phyloP scores from a whole-genome alignment of 2,329 filamentous ascomycete species.

The Corinectria fuckeliana region DNA sequence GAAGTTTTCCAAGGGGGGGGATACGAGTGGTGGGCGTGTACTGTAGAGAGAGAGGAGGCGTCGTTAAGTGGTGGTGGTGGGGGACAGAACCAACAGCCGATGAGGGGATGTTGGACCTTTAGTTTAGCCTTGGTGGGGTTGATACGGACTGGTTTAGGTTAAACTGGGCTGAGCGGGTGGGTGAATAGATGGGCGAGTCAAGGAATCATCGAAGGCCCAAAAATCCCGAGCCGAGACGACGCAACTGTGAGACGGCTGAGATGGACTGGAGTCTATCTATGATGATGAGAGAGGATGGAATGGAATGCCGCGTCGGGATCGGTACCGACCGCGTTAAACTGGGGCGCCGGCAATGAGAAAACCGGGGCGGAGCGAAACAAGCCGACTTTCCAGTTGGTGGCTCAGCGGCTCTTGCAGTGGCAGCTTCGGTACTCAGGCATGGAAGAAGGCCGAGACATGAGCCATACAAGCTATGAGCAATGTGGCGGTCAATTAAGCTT shows the following conservation, averaged over 20 bases:
- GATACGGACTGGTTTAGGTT: not conserved
- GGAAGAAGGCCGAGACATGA: not conserved
- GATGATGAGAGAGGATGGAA: slow-evolving; percentile 8
- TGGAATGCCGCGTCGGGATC: slow-evolving; percentile 3
- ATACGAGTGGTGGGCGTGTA: no score
- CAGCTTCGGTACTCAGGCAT: not conserved
- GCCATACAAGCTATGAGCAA: not conserved
- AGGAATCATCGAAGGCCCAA: not conserved
- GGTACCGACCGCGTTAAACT: slow-evolving; percentile 5
- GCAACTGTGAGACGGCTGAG: not conserved
- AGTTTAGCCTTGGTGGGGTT: not conserved
- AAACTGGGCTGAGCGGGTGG: not conserved
- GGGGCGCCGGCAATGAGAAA: slow-evolving; percentile 1
- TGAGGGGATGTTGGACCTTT: not conserved
- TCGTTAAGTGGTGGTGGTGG: not conserved
- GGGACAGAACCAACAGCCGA: not conserved
- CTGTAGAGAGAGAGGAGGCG: not conserved
- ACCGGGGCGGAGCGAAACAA: not conserved
- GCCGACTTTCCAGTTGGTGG: not conserved
- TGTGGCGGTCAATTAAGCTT: not conserved
- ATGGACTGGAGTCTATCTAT: slow-evolving; percentile 2
- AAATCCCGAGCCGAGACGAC: not conserved
- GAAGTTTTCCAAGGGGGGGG: no score
- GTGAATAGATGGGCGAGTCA: not conserved
- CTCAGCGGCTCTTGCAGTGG: not conserved